Percentiles rank a stretch among this genome's conserved stretches.
Conservation (phyloP, 2,329 filamentous ascomycete genomes). For the Monosporascus sp. region DNA sequence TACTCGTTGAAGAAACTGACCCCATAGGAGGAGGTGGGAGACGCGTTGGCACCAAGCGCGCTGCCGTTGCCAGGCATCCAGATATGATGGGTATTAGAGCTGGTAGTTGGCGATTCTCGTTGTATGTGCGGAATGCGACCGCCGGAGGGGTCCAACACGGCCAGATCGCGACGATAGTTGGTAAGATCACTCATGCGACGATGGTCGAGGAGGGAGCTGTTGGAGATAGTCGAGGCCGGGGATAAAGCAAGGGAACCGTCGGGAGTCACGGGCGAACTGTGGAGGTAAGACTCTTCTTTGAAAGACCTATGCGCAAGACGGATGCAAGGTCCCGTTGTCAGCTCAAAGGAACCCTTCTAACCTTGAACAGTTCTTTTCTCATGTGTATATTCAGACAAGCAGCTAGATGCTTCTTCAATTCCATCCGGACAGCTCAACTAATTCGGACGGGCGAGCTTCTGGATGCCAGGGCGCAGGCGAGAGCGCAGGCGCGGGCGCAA, state of each 20-base stretch:
- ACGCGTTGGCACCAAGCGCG: constrained; percentile 26
- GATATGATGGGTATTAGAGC: constrained; percentile 46
- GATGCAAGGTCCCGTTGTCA: constrained; percentile 24
- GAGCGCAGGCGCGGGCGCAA: not conserved
- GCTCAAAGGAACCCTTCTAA: constrained; percentile 11
- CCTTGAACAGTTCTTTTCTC: not conserved
- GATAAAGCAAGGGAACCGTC: constrained; percentile 39
- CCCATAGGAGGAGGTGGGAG: constrained; percentile 32
- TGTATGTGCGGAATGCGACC: constrained; percentile 54
- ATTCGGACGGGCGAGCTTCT: not conserved
- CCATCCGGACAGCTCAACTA: not conserved
- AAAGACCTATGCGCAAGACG: constrained; percentile 24
- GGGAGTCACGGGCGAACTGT: constrained; percentile 45
- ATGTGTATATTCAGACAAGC: not conserved
- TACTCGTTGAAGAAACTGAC: constrained; percentile 72
- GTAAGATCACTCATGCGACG: constrained; percentile 56
- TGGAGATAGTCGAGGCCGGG: constrained; percentile 35
- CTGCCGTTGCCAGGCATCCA: constrained; percentile 47
- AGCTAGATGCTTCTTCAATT: not conserved
- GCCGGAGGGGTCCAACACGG: constrained; percentile 59
- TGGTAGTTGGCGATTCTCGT: constrained; percentile 52
- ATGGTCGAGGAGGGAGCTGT: constrained; percentile 49
- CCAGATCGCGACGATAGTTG: constrained; percentile 68
- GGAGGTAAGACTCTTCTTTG: constrained; percentile 37
- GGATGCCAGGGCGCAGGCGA: not conserved